These are phyloP conservation scores for Bacidia gigantensis DNA, from an alignment of 495 filamentous ascomycete genomes.

Conservation along the genomic window DNA sequence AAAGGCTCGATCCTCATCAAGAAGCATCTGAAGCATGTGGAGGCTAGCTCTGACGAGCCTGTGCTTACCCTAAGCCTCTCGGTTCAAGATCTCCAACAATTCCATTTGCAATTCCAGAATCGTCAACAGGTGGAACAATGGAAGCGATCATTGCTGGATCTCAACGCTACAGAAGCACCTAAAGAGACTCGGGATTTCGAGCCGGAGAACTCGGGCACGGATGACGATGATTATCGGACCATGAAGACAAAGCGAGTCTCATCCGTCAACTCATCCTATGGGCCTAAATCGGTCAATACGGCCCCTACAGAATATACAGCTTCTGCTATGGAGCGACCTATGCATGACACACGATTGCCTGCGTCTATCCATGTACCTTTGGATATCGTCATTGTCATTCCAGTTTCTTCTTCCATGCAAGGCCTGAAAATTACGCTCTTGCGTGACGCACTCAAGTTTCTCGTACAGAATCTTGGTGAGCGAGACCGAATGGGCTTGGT, in stretches of 20 bases:
- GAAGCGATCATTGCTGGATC: conserved; percentile 75
- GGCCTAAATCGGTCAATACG: conserved; percentile 58
- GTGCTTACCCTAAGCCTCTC: conserved; percentile 84
- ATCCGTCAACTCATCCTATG: conserved; percentile 77
- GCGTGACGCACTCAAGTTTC: conserved; percentile 85
- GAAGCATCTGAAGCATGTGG: conserved; percentile 90
- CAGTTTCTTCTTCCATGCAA: conserved; percentile 97
- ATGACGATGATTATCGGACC: conserved; percentile 81
- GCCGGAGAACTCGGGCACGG: conserved; percentile 62
- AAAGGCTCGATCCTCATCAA: conserved; percentile 98
- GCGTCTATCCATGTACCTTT: conserved; percentile 76
- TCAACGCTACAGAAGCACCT: conserved; percentile 51
- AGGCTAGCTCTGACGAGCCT: conserved; percentile 59
- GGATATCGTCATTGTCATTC: conserved; percentile 93
- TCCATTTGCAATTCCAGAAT: conserved; percentile 84
- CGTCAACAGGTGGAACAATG: conserved; percentile 78
- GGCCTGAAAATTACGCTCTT: conserved; percentile 94
- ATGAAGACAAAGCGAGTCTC: conserved; percentile 66
- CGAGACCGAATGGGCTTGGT: conserved; percentile 94
- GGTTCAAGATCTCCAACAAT: conserved; percentile 88
- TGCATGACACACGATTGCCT: conserved; percentile 35
- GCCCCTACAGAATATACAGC: conserved; percentile 71
- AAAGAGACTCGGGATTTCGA: conserved; percentile 61
- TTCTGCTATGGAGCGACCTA: conserved; percentile 28
- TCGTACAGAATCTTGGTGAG: conserved; percentile 83